Conservation (phyloP, 1,284 basidiomycete species). For the Microbotryum violaceum region DNA sequence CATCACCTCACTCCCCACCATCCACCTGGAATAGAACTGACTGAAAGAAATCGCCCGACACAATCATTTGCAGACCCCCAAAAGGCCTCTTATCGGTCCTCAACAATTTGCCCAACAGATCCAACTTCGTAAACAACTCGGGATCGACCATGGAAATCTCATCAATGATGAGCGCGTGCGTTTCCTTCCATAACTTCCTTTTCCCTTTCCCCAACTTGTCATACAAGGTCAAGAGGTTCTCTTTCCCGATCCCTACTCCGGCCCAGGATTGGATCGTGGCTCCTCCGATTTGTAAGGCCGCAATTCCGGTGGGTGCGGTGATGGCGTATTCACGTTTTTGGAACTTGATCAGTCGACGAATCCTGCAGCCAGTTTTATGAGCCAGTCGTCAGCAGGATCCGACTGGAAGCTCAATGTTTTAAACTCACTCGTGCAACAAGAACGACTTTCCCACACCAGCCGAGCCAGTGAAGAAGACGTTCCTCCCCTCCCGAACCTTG, state of each 20-base stretch:
- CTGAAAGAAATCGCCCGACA: conserved; percentile 31
- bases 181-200: conserved; percentile 12
- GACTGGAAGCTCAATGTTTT: too few relatives aligned
- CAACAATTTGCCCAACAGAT: conserved; percentile 25
- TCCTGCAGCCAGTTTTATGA: not conserved
- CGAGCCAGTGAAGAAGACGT: conserved; percentile 35
- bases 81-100: conserved; percentile 16
- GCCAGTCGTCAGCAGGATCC: too few relatives aligned
- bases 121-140: conserved; percentile 20
- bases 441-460: conserved; percentile 36
- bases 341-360: conserved; percentile 21
- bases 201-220: not conserved
- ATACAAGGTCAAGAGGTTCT: not conserved
- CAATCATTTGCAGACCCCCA: conserved; percentile 15
- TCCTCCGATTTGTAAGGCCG: conserved; percentile 35
- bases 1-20: too few relatives aligned
- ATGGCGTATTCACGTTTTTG: conserved; percentile 15
- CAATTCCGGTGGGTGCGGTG: conserved; percentile 40
- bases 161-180: conserved; percentile 22
- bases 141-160: conserved; percentile 28
- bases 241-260: conserved; percentile 18
- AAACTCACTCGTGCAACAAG: conserved; percentile 23
- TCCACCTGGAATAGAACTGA: not conserved
- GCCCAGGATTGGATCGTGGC: conserved; percentile 30
- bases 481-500: conserved; percentile 20